phyloP scores from a whole-genome alignment of 1,284 basidiomycete species.

The Boletus semigastroideus region DNA sequence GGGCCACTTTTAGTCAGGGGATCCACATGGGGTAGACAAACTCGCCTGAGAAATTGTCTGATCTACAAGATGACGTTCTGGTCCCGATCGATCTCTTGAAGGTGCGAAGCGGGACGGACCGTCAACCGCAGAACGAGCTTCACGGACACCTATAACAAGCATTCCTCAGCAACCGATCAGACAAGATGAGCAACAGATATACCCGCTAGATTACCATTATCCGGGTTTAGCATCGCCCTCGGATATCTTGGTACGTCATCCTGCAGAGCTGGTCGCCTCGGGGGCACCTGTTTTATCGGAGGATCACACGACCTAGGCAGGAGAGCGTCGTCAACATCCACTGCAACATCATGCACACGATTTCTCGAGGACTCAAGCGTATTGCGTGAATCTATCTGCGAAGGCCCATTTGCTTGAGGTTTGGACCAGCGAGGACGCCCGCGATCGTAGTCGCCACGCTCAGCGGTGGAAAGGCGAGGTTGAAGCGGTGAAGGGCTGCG shows the following conservation, averaged over 20 bases:
- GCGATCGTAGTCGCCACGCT: slow-evolving; percentile 20
- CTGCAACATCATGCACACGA: slow-evolving; percentile 22
- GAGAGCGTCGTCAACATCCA: slow-evolving; percentile 33
- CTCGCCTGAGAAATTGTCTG: slow-evolving; percentile 20
- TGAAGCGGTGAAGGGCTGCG: slow-evolving; percentile 17
- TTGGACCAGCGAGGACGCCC: slow-evolving; percentile 20
- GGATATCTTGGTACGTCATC: slow-evolving; percentile 39
- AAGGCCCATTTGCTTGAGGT: slow-evolving; percentile 8
- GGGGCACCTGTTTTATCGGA: slow-evolving; percentile 13
- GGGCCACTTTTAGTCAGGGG: not conserved
- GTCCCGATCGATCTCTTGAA: slow-evolving; percentile 19
- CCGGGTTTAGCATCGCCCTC: slow-evolving; percentile 38
- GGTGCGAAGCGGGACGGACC: slow-evolving; percentile 13
- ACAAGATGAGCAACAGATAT: not conserved
- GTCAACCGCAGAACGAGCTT: slow-evolving; percentile 19
- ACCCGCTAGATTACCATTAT: slow-evolving; percentile 26
- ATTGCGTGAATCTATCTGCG: slow-evolving; percentile 15
- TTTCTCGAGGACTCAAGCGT: slow-evolving; percentile 21
- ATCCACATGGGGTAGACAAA: not conserved
- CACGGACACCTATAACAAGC: slow-evolving; percentile 16
- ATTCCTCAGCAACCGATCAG: no score
- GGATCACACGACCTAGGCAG: slow-evolving; percentile 25
- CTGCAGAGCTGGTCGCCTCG: slow-evolving; percentile 15
- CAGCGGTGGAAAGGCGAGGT: slow-evolving; percentile 4
- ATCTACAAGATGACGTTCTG: slow-evolving; percentile 25